phyloP scores from a whole-genome alignment of 202 grass and related monocot genomes.

The Eragrostis tef region DNA sequence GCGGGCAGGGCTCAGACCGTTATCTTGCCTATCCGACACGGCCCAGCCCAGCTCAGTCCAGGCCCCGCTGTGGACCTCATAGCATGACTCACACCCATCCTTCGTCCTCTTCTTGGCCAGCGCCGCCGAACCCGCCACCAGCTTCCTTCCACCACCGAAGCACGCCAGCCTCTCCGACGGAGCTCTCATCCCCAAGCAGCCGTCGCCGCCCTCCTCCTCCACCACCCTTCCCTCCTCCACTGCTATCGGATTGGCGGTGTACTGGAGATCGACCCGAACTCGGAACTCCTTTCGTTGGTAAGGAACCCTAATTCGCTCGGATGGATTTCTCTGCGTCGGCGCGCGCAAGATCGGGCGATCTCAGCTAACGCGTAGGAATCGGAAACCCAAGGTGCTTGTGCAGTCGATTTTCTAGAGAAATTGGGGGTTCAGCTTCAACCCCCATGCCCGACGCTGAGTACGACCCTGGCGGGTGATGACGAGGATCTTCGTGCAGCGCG shows the following conservation, averaged over 20 bases:
- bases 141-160: slow-evolving; percentile 21
- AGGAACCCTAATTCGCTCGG: slow-evolving; percentile 42
- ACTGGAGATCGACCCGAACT: background rate
- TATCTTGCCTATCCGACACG: too few species aligned
- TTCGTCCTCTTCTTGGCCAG: slow-evolving; percentile 15
- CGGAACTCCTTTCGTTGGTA: slow-evolving; percentile 32
- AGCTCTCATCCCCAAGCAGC: slow-evolving; percentile 12
- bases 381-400: background rate
- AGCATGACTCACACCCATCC: slow-evolving; percentile 8
- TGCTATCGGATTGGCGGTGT: slow-evolving; percentile 10
- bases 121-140: slow-evolving; percentile 37
- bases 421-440: slow-evolving; percentile 33
- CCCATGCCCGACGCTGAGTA: slow-evolving; percentile 45
- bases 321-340: slow-evolving; percentile 18
- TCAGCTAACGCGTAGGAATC: slow-evolving; percentile 23
- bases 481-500: slow-evolving; percentile 90
- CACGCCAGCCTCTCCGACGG: slow-evolving; percentile 9
- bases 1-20: background rate
- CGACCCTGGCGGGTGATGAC: slow-evolving; percentile 74
- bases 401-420: slow-evolving; percentile 21
- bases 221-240: background rate
- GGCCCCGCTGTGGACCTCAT: background rate
- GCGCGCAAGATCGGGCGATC: slow-evolving; percentile 8
- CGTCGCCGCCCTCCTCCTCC: background rate
- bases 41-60: background rate